Conservation (phyloP, 768 basidiomycete genomes). For the Cyathus striatus region DNA sequence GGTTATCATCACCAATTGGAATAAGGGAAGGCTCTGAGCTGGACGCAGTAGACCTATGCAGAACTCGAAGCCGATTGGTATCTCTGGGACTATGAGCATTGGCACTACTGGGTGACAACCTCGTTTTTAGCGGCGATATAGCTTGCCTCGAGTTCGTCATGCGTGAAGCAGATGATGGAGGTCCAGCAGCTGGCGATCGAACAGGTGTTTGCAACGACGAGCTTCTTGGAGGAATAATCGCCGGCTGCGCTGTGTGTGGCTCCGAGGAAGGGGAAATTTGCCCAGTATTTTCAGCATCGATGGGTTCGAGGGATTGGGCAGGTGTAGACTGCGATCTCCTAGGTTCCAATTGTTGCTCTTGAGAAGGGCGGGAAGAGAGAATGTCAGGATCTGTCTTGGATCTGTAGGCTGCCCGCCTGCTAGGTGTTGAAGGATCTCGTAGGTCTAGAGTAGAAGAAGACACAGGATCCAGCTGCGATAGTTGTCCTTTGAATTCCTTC, state of each 20-base stretch:
- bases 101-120: conserved; percentile 24
- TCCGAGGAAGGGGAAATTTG: not conserved
- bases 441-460: conserved; percentile 52
- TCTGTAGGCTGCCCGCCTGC: conserved; percentile 35
- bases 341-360: conserved; percentile 8
- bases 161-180: conserved; percentile 24
- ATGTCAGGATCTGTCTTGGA: conserved; percentile 26
- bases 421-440: conserved; percentile 57
- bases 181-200: conserved; percentile 6
- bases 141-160: conserved; percentile 27
- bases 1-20: conserved; percentile 44
- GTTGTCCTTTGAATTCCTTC: conserved; percentile 68
- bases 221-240: conserved; percentile 44
- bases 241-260: conserved; percentile 11
- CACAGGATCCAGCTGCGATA: conserved; percentile 60
- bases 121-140: conserved; percentile 38
- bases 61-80: conserved; percentile 45
- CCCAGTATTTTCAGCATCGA: not conserved
- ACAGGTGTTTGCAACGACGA: conserved; percentile 40
- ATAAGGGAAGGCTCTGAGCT: conserved; percentile 82
- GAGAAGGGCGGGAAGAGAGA: conserved; percentile 15
- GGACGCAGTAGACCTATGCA: conserved; percentile 69
- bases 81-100: conserved; percentile 22
- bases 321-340: conserved; percentile 5
- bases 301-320: not conserved